Evolutionary conservation across 352 stramenopile species (phyloP).

Genomic region (Plasmopara viticola): DNA sequence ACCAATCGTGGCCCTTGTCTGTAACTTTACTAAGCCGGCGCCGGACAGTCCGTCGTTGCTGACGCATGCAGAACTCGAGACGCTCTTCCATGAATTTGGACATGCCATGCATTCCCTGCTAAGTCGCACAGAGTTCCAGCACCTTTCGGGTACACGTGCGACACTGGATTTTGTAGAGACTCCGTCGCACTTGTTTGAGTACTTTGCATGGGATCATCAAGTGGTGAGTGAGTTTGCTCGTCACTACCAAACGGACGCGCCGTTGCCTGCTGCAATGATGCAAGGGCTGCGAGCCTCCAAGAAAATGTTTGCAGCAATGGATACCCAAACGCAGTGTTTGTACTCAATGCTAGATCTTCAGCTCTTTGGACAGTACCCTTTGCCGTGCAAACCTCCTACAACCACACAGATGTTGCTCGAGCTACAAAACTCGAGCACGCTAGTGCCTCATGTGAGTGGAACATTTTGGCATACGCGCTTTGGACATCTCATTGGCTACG

Average conservation of each 20-base stretch:
- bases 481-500: constrained; percentile 87
- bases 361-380: constrained; percentile 58
- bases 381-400: constrained; percentile 32
- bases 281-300: constrained; percentile 64
- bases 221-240: constrained; percentile 80
- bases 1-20: constrained; percentile 92
- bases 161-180: constrained; percentile 94
- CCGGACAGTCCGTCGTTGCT: constrained; percentile 63
- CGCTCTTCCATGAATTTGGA: constrained; percentile 97
- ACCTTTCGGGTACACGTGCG: constrained; percentile 92
- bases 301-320: constrained; percentile 87
- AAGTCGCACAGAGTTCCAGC: constrained; percentile 94
- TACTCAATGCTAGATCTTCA: constrained; percentile 77
- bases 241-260: constrained; percentile 74
- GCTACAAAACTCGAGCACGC: constrained; percentile 65
- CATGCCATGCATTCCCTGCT: constrained; percentile 96
- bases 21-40: constrained; percentile 82
- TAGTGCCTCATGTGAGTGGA: constrained; percentile 71
- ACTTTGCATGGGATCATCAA: constrained; percentile 92
- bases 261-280: constrained; percentile 77
- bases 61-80: constrained; percentile 94
- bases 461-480: constrained; percentile 86
- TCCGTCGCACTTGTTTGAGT: constrained; percentile 96
- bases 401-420: constrained; percentile 50
- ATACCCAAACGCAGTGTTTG: constrained; percentile 79